Evolutionary conservation across 306 rosid species (phyloP).

Genomic region (Lotus japonicus): DNA sequence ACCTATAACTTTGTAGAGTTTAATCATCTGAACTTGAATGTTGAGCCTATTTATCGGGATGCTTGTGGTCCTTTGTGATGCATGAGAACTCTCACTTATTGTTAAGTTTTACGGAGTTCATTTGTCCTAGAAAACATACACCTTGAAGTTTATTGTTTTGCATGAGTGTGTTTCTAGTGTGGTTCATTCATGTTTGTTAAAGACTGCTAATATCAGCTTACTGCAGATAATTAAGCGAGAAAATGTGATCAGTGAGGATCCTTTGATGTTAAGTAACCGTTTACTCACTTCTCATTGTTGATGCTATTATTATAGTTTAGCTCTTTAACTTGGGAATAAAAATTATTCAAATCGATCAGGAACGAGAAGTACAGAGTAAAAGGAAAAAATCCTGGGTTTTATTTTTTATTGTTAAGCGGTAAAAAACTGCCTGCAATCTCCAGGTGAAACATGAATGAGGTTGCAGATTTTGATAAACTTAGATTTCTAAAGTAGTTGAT

Average conservation of each 20-base stretch:
- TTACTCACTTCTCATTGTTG: constrained; percentile 10
- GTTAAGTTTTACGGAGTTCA: too few relatives aligned
- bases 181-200: constrained; percentile 16
- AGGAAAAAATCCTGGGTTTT: background rate
- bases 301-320: background rate
- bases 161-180: background rate
- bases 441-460: too few relatives aligned
- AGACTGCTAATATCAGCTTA: constrained; percentile 25
- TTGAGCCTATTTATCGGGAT: too few relatives aligned
- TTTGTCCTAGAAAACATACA: background rate
- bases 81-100: too few relatives aligned
- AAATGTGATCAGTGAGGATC: constrained; percentile 79
- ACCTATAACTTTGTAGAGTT: too few relatives aligned
- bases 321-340: background rate
- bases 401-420: background rate
- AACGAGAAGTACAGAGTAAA: background rate
- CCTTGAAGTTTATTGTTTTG: background rate
- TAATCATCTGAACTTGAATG: too few relatives aligned
- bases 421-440: background rate
- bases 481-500: too few relatives aligned
- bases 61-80: too few relatives aligned
- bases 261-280: constrained; percentile 56
- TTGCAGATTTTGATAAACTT: too few relatives aligned
- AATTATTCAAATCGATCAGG: background rate
- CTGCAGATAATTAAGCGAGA: constrained; percentile 80